These are phyloP conservation scores for Metroxylon sagu DNA, from an alignment of 176 grass and related monocot genomes.

Conservation along the genomic window DNA sequence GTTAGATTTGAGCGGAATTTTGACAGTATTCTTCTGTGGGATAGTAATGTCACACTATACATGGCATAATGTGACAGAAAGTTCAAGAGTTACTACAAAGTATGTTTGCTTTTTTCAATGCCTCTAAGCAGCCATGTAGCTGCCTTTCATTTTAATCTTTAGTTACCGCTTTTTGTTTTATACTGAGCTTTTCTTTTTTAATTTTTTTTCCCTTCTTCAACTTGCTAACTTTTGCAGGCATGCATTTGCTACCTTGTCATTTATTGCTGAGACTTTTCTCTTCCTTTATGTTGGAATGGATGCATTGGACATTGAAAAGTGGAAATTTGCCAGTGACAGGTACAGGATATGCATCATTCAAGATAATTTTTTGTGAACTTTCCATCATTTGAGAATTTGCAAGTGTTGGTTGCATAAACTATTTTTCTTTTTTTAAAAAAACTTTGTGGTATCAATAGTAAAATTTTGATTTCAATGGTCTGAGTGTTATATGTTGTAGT, in stretches of 20 bases:
- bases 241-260: slow-evolving; percentile 91
- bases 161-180: neutral
- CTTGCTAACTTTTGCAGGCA: slow-evolving; percentile 40
- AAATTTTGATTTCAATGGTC: no score
- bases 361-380: neutral
- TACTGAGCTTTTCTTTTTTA: neutral
- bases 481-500: no score
- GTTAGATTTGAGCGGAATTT: slow-evolving; percentile 86
- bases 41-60: slow-evolving; percentile 99
- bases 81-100: slow-evolving; percentile 99
- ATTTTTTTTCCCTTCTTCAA: neutral
- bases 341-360: slow-evolving; percentile 4
- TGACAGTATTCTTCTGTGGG: slow-evolving; percentile 96
- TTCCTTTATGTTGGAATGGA: slow-evolving; percentile 99
- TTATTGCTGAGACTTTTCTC: slow-evolving; percentile 90
- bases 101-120: slow-evolving; percentile 19
- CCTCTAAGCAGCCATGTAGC: no score
- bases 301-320: slow-evolving; percentile 95
- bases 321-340: slow-evolving; percentile 85
- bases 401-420: no score
- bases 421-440: no score
- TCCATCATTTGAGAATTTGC: no score
- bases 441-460: no score
- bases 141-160: neutral
- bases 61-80: slow-evolving; percentile 99